Conservation (phyloP, 129 eudicot genomes). For the Kitagawia praeruptora region DNA sequence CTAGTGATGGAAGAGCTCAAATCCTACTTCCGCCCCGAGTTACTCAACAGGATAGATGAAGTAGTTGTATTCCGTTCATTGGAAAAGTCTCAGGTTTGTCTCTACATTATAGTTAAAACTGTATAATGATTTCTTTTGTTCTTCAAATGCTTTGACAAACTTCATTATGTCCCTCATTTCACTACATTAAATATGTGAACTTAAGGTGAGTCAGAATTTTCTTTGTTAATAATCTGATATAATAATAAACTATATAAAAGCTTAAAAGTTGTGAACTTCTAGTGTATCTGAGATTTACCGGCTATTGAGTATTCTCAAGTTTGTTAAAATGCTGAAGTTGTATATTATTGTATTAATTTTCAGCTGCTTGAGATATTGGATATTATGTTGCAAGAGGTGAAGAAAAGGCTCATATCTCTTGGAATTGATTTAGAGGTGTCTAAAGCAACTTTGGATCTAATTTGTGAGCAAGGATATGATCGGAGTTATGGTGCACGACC, state of each 20-base stretch:
- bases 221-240: neutral
- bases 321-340: neutral
- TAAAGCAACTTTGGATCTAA: slow-evolving; percentile 52
- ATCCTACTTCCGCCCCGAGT: slow-evolving; percentile 73
- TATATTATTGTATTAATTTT: neutral
- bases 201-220: neutral
- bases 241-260: neutral
- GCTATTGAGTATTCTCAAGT: neutral
- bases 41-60: slow-evolving; percentile 81
- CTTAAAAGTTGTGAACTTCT: neutral
- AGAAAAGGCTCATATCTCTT: slow-evolving; percentile 46
- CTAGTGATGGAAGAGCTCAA: slow-evolving; percentile 73
- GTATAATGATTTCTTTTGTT: neutral
- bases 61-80: slow-evolving; percentile 81
- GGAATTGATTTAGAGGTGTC: slow-evolving; percentile 68
- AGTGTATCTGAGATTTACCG: neutral
- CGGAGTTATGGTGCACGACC: slow-evolving; percentile 85
- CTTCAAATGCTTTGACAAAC: neutral
- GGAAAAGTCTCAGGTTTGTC: slow-evolving; percentile 78
- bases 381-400: slow-evolving; percentile 72
- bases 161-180: neutral
- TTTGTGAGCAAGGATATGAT: slow-evolving; percentile 73
- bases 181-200: neutral
- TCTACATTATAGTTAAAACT: neutral
- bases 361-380: slow-evolving; percentile 80